Evolutionary conservation across 768 basidiomycete species (phyloP), one percentile per base, ranked within the genome.

Genomic region (Amanita jacksonii): DNA sequence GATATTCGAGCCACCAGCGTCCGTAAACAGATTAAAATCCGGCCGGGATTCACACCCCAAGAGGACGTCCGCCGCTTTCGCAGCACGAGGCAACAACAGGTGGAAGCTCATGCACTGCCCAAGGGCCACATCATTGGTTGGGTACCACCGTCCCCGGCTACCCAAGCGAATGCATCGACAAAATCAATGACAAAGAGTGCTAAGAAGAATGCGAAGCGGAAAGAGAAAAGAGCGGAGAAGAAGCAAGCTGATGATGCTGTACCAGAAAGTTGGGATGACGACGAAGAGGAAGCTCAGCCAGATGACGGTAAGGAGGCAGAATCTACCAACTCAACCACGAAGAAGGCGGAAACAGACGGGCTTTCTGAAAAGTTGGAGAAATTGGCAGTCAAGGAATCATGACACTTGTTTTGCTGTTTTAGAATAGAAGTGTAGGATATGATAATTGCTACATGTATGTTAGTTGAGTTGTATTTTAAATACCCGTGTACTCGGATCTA

Each of bases 41-140:
- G 92, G 20, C 92, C 90, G 2, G 92, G 92, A 0, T 97, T 84
- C 63, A 94, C 89, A 4, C 92, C 92, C 0, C 89, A 92, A 62
- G 92, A 97, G 62, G 92, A 97, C 62, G 74, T 93, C 6, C 73
- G 76, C n/a, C 79, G 81, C 38, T 97, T 92, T 62, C 76, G 88
- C 42, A 78, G 85, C 32, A 75, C 79, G 35, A 77, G 79, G 41
- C 86, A 89, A 58, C 71, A 78, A 40, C 77, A 80, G 57, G 73
- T 79, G 68, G 88, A 89, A 46, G 61, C 72, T 19, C 72, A 62
- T 51, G 51, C 72, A 2, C 62, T 85, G 4, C 79, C 85, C 24
- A 84, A 85, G 59, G 83, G 85, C n/a, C 81, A 85, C 54, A 78
- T 90, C 53, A 68, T 88, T 45, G 85, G 91, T 34, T 88, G 87